Base-by-base conservation (phyloP, 1,284 basidiomycete genomes). In the Peniophora sp. region DNA sequence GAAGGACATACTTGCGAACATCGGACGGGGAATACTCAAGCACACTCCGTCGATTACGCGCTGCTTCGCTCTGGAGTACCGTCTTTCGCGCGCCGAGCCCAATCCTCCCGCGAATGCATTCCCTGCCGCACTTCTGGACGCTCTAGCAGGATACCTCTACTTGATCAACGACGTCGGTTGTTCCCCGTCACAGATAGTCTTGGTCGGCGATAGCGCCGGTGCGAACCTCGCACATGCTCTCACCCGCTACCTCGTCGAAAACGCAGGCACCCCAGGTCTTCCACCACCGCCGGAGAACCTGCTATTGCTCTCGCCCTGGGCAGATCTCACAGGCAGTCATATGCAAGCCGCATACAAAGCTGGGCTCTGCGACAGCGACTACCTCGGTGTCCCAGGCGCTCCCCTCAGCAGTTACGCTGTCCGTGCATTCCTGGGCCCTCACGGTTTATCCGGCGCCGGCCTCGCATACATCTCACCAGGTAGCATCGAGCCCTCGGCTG, bases 181-280 rank as follows among this genome's bases (percentile, higher is more conserved):
- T 52, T 52, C 58, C 0, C 70, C 77, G n/a, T 56, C 65, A 12
- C 70, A 83, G 56, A 75, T 87, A 51, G 63, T 83, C 49, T 47
- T 86, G 2, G 63, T 60, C 2, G 85, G 83, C 2, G 81, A 85
- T 58, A 73, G 70, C 10, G 78, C 79, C 0, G 79, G 79, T 2
- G 77, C 72, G 0, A 76, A 79, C 57, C 63, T 79, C 14, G 72
- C 68, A 0, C 60, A 77, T 3, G 73, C 73, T 54, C 50, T 77
- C 34, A 58, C 63, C 2, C 65, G 70, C 1, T 77, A 75, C 58
- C 55, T 76, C 17, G 56, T 69, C 32, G 60, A 66, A 47, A 53
- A 65, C 48, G 56, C 55, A 14, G 49, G 50, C 23, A 38, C 43
- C n/a, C 50, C 54, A 1, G 56, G 44, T 8, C 49, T 64, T 11